Percentiles rank a stretch among this genome's conserved stretches.
phyloP scores from a whole-genome alignment of 1,139 yeast genomes.

The Yamadazyma dendronema region DNA sequence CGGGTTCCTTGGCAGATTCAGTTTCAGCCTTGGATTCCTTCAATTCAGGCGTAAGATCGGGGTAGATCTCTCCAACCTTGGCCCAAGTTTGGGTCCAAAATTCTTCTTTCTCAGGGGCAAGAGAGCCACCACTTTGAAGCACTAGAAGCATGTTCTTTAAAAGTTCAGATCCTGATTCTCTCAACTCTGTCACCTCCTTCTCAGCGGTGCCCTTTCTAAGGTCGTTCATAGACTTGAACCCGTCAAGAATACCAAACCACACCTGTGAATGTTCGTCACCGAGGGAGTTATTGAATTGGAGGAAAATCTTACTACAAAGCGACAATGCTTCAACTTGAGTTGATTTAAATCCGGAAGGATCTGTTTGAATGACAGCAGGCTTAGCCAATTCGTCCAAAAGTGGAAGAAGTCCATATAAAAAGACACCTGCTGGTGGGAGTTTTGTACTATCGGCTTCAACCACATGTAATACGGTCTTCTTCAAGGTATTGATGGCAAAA shows the following conservation, averaged over 20 bases:
- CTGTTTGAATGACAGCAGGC: conserved; percentile 66
- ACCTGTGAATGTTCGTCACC: conserved; percentile 23
- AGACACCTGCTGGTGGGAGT: conserved; percentile 52
- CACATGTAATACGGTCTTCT: conserved; percentile 38
- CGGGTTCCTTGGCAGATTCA: not conserved
- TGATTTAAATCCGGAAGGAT: conserved; percentile 57
- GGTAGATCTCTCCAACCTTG: conserved; percentile 43
- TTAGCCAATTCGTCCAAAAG: conserved; percentile 64
- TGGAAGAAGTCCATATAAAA: conserved; percentile 76
- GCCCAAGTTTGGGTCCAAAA: conserved; percentile 42
- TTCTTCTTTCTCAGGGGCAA: conserved; percentile 21
- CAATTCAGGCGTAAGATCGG: conserved; percentile 29
- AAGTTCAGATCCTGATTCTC: conserved; percentile 61
- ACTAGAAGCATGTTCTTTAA: conserved; percentile 57
- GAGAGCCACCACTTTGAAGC: conserved; percentile 27
- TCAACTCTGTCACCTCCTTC: conserved; percentile 38
- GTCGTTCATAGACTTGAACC: conserved; percentile 27
- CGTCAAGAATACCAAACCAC: conserved; percentile 39
- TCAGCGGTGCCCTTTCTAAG: conserved; percentile 22
- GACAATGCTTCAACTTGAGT: conserved; percentile 69
- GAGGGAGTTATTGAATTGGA: conserved; percentile 43
- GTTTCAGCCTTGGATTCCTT: not conserved
- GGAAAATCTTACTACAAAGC: conserved; percentile 67
- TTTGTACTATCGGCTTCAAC: conserved; percentile 20
- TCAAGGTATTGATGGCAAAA: conserved; percentile 59